A percentile compares a stretch with the other conserved stretches of the same genome.
Conservation (phyloP, 495 filamentous ascomycete species). For the Stereocaulon alpinum region DNA sequence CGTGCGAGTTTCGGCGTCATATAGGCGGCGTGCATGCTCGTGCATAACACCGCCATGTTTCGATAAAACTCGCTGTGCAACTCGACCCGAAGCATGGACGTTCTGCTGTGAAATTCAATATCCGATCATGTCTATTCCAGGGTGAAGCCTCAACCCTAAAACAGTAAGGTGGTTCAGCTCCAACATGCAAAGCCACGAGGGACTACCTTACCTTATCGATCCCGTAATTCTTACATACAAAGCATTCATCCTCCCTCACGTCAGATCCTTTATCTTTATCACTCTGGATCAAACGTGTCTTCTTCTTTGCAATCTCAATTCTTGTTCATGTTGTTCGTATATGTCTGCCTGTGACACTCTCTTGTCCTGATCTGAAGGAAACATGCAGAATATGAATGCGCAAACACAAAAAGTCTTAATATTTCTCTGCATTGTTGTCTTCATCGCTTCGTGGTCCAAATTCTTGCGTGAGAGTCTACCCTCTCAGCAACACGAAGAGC, state of each 20-base stretch:
- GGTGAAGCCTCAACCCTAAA: not conserved
- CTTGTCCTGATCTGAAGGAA: not conserved
- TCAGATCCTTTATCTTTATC: too few relatives aligned
- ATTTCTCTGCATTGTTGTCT: not conserved
- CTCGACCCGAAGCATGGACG: not conserved
- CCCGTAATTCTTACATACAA: too few relatives aligned
- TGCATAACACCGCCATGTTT: too few relatives aligned
- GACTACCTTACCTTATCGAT: not conserved
- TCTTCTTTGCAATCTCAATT: too few relatives aligned
- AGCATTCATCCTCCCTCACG: too few relatives aligned
- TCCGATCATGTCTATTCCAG: not conserved
- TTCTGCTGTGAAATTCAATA: not conserved
- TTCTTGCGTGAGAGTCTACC: constrained; percentile 3
- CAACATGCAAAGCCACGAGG: not conserved
- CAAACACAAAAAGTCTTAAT: not conserved
- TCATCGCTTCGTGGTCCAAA: constrained; percentile 13
- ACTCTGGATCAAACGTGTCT: too few relatives aligned
- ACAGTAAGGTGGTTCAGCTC: not conserved
- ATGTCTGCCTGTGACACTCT: too few relatives aligned
- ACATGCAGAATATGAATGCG: not conserved
- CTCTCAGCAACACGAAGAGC: not conserved
- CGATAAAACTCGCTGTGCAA: too few relatives aligned
- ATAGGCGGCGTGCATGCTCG: too few relatives aligned
- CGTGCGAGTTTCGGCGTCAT: too few relatives aligned
- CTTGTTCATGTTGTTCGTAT: too few relatives aligned